Evolutionary conservation across 2,329 filamentous ascomycete genomes (phyloP), one percentile per base, ranked within the genome.

Genomic region (Epichloe sylvatica): DNA sequence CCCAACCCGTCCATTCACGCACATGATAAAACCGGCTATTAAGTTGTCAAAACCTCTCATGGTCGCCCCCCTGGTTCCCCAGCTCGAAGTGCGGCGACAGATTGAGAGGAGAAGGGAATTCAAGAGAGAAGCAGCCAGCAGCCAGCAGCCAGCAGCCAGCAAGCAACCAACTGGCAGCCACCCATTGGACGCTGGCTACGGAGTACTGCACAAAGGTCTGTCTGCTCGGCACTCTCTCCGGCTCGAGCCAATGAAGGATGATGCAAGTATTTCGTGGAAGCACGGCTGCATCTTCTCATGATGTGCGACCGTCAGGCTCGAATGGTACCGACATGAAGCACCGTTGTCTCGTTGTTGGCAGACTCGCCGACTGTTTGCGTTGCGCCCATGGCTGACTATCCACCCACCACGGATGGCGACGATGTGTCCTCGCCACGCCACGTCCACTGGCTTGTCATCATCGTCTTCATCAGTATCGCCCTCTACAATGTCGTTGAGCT

Each of bases 401-500:
- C 36, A 8, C 11, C 15, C 21, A 19, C 6, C 12, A 2, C 35
- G 11, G 25, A 15, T 6, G 35, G 30, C 41, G 36, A 42, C 35
- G 19, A 37, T 33, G 36, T 4, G 15, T 19, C 30, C 13, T 36
- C 15, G n/a, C 35, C 33, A 5, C n/a, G 13, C 13, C n/a, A 38
- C 11, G 35, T 21, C 6, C 39, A 36, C 45, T 52, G 47, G 47
- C 33, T 52, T 15, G 40, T 46, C 49, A 51, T 57, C 45, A 30
- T 55, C 37, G 54, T 55, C 47, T 60, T 62, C 50, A 49, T 59
- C 42, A 53, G 57, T 51, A 51, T 61, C 37, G 55, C 58, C 15
- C 50, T 58, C 17, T 60, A 57, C 50, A 64, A 63, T 45, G 56
- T 58, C 21, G 30, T 59, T 38, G 61, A 64, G 50, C 59, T 64